Percentiles rank a stretch among this genome's conserved stretches.
phyloP scores from a whole-genome alignment of 2,329 filamentous ascomycete genomes.

The Arthrobotrys entomopaga region DNA sequence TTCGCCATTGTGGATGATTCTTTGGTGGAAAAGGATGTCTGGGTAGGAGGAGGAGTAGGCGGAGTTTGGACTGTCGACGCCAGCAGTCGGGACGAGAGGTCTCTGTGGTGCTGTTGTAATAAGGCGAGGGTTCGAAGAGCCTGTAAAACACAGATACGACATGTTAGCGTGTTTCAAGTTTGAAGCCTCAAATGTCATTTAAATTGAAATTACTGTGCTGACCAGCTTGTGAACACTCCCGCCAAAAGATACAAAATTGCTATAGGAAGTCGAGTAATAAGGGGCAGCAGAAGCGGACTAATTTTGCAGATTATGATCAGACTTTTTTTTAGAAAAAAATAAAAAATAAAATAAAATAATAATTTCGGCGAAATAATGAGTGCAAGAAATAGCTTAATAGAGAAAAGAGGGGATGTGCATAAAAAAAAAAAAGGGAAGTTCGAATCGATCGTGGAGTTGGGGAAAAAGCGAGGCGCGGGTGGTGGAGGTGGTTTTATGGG shows the following conservation, averaged over 20 bases:
- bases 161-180: constrained; percentile 56
- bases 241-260: constrained; percentile 54
- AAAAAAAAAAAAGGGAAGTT: constrained; percentile 24
- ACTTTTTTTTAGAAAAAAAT: too few relatives aligned
- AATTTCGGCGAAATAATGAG: neutral
- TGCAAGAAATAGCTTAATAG: constrained; percentile 5
- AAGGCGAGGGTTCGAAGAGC: constrained; percentile 52
- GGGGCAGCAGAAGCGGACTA: constrained; percentile 46
- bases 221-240: constrained; percentile 53
- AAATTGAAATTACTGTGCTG: constrained; percentile 51
- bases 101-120: constrained; percentile 54
- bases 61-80: constrained; percentile 53
- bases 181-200: constrained; percentile 54
- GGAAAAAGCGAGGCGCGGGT: constrained; percentile 32
- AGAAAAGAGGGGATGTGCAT: constrained; percentile 6
- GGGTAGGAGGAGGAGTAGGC: constrained; percentile 53
- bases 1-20: constrained; percentile 49
- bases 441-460: neutral
- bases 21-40: constrained; percentile 52
- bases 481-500: constrained; percentile 46
- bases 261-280: constrained; percentile 45
- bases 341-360: too few relatives aligned
- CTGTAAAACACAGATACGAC: constrained; percentile 43
- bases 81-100: constrained; percentile 53
- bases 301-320: constrained; percentile 49